Percentiles rank a stretch among this genome's conserved stretches.
phyloP scores from a whole-genome alignment of 2,329 filamentous ascomycete genomes.

The Colletotrichum viniferum region DNA sequence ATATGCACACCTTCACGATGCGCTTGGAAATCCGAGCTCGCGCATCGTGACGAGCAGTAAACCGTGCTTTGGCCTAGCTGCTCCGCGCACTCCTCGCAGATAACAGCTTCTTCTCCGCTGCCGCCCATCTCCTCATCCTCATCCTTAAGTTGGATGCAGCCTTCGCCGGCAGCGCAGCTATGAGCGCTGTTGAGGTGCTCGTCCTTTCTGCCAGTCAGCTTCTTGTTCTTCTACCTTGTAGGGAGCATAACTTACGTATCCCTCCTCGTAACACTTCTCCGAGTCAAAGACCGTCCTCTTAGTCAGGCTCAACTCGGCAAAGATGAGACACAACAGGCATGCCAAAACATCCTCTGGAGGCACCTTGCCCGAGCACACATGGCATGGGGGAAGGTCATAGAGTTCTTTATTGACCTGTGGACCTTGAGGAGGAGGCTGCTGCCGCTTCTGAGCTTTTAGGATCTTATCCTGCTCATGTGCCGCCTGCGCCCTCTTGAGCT shows the following conservation, averaged over 20 bases:
- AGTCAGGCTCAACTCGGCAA: slow-evolving; percentile 39
- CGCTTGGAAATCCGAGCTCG: slow-evolving; percentile 41
- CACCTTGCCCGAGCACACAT: slow-evolving; percentile 39
- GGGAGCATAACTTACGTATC: slow-evolving; percentile 39
- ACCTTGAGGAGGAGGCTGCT: slow-evolving; percentile 29
- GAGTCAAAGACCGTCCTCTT: slow-evolving; percentile 50
- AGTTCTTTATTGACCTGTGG: slow-evolving; percentile 34
- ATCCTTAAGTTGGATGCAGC: slow-evolving; percentile 43
- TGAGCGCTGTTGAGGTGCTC: slow-evolving; percentile 43
- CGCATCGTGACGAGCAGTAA: slow-evolving; percentile 49
- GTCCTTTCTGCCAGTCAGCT: slow-evolving; percentile 31
- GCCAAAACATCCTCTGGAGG: slow-evolving; percentile 40
- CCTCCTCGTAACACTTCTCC: slow-evolving; percentile 42
- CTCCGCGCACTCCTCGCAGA: slow-evolving; percentile 46
- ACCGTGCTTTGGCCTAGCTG: slow-evolving; percentile 37
- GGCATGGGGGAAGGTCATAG: slow-evolving; percentile 43
- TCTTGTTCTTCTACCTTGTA: not conserved
- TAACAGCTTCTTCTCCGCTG: slow-evolving; percentile 33
- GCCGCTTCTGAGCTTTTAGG: slow-evolving; percentile 38
- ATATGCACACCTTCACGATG: slow-evolving; percentile 43
- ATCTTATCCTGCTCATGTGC: slow-evolving; percentile 49
- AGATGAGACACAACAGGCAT: slow-evolving; percentile 51
- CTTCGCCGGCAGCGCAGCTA: slow-evolving; percentile 43
- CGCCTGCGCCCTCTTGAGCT: slow-evolving; percentile 51
- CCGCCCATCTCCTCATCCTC: slow-evolving; percentile 42